phyloP scores from a whole-genome alignment of 768 basidiomycete species.

The Mycena galericulata region DNA sequence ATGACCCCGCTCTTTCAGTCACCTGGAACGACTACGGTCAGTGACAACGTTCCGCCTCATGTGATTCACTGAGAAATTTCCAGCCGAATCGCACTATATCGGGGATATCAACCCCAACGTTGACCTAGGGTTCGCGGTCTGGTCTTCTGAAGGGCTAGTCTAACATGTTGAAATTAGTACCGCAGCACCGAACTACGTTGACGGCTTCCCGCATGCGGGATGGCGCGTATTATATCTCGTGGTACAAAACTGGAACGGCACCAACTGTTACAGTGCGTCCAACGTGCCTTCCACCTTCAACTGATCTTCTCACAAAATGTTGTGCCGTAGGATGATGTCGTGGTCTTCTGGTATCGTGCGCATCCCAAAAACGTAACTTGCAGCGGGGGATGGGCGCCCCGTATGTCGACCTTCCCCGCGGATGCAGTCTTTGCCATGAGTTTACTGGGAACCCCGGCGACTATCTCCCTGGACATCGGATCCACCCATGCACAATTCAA shows the following conservation, averaged over 20 bases:
- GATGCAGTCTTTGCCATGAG: conserved; percentile 56
- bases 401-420: conserved; percentile 44
- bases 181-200: conserved; percentile 39
- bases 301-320: background rate
- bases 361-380: conserved; percentile 41
- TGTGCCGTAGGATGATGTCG: conserved; percentile 35
- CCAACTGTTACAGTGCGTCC: conserved; percentile 44
- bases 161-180: background rate
- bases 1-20: conserved; percentile 11
- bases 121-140: conserved; percentile 35
- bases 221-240: conserved; percentile 43
- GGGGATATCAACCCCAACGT: conserved; percentile 42
- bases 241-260: conserved; percentile 38
- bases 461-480: conserved; percentile 47
- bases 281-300: too few relatives aligned
- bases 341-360: conserved; percentile 43
- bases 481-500: conserved; percentile 35
- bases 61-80: conserved; percentile 17
- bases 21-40: conserved; percentile 40
- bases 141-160: background rate
- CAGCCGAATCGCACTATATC: conserved; percentile 58
- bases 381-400: conserved; percentile 41
- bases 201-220: conserved; percentile 39
- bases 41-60: conserved; percentile 8
- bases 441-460: conserved; percentile 46